These are phyloP conservation scores for Aureobasidium melanogenum DNA, from an alignment of 2,329 filamentous ascomycete species.

Conservation along the genomic window DNA sequence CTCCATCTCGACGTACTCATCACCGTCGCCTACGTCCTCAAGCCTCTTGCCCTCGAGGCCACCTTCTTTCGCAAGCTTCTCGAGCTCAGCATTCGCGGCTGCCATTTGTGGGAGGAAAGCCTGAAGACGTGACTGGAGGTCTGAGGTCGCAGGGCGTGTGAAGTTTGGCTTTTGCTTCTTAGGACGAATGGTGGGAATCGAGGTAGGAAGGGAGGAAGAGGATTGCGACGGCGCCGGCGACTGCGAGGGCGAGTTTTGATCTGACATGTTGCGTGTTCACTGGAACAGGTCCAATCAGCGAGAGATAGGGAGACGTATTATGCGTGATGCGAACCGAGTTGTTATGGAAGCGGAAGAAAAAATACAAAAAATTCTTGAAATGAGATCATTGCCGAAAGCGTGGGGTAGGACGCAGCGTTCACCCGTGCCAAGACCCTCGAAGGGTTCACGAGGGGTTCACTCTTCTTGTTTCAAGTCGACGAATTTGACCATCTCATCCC, in stretches of 20 bases:
- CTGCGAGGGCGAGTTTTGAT: not conserved
- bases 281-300: not conserved
- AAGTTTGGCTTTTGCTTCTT: conserved; percentile 5
- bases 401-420: not conserved
- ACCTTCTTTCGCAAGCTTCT: conserved; percentile 16
- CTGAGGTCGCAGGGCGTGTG: conserved; percentile 3
- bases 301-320: no score
- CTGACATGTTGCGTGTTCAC: not conserved
- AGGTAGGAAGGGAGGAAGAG: not conserved
- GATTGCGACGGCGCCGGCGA: not conserved
- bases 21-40: conserved; percentile 25
- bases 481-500: not conserved
- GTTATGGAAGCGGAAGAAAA: not conserved
- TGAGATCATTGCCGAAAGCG: not conserved
- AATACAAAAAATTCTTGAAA: conserved; percentile 3
- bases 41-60: conserved; percentile 18
- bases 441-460: not conserved
- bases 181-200: conserved; percentile 2
- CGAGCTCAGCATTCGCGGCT: conserved; percentile 23
- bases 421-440: not conserved
- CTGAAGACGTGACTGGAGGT: conserved; percentile 20
- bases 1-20: conserved; percentile 29
- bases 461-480: not conserved
- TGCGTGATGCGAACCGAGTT: not conserved
- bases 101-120: conserved; percentile 25